A percentile compares a stretch with the other conserved stretches of the same genome.
Evolutionary conservation across 2,329 filamentous ascomycete genomes (phyloP).

Genomic region (Aspergillus texensis): DNA sequence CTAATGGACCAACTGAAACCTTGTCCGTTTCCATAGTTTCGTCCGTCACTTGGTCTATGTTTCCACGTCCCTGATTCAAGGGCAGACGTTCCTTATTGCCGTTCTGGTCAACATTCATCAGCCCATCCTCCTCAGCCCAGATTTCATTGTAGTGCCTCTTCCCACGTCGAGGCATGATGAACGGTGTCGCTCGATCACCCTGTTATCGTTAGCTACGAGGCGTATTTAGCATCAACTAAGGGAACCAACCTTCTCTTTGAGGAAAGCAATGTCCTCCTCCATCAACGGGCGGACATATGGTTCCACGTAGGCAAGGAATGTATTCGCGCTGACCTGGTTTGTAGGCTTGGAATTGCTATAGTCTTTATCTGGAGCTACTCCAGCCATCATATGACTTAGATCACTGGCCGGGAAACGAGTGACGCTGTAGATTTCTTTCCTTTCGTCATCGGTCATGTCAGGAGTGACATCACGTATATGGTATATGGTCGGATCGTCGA

Average conservation of each 20-base stretch:
- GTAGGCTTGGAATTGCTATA: constrained; percentile 92
- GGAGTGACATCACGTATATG: constrained; percentile 77
- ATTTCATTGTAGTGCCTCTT: constrained; percentile 84
- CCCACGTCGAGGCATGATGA: constrained; percentile 82
- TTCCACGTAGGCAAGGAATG: constrained; percentile 90
- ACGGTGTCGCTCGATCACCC: constrained; percentile 80
- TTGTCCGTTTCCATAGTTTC: constrained; percentile 85
- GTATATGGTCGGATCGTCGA: constrained; percentile 88
- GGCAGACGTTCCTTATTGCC: constrained; percentile 67
- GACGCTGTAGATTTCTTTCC: constrained; percentile 85
- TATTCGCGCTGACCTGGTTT: constrained; percentile 90
- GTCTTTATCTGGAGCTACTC: constrained; percentile 88
- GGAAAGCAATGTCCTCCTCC: constrained; percentile 91
- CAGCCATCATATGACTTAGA: constrained; percentile 81
- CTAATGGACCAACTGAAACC: constrained; percentile 83
- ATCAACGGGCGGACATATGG: constrained; percentile 86
- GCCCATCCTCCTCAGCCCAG: constrained; percentile 92
- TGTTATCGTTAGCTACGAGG: constrained; percentile 28
- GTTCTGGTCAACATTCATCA: constrained; percentile 70
- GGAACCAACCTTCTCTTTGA: constrained; percentile 70
- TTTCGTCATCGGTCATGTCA: constrained; percentile 81
- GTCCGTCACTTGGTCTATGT: constrained; percentile 84
- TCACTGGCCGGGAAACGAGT: constrained; percentile 79
- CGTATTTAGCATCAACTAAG: constrained; percentile 2
- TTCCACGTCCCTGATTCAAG: constrained; percentile 80